Evolutionary conservation across 2,329 filamentous ascomycete genomes (phyloP).

Genomic region (Monosporascus sp.): DNA sequence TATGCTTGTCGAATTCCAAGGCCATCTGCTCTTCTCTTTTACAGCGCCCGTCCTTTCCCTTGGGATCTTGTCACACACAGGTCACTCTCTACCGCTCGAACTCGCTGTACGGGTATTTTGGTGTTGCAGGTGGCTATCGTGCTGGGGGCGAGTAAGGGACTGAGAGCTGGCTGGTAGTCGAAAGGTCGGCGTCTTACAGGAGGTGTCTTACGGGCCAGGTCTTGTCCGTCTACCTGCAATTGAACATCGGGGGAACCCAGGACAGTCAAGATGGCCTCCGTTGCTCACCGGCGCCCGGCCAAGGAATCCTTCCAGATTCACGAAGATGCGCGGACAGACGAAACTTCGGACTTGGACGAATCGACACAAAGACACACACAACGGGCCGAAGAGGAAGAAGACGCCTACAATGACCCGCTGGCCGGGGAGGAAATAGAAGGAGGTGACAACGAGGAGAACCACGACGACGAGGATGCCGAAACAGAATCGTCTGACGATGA

Average conservation of each 20-base stretch:
- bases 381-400: constrained; percentile 24
- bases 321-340: constrained; percentile 23
- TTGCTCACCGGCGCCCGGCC: constrained; percentile 19
- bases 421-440: constrained; percentile 29
- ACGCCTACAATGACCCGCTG: constrained; percentile 26
- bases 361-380: constrained; percentile 21
- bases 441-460: constrained; percentile 33
- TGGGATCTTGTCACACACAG: too few relatives aligned
- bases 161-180: too few relatives aligned
- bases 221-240: too few relatives aligned
- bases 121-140: too few relatives aligned
- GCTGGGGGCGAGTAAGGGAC: too few relatives aligned
- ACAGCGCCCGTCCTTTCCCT: too few relatives aligned
- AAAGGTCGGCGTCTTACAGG: too few relatives aligned
- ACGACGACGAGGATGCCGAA: constrained; percentile 37
- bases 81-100: too few relatives aligned
- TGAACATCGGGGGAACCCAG: not conserved
- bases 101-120: too few relatives aligned
- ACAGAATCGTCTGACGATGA: constrained; percentile 53
- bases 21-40: too few relatives aligned
- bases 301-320: constrained; percentile 32
- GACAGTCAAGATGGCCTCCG: constrained; percentile 17
- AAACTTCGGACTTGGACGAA: constrained; percentile 24
- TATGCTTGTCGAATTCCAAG: too few relatives aligned
- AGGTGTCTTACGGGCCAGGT: too few relatives aligned